A percentile compares a stretch with the other conserved stretches of the same genome.
Conservation (phyloP, 2,329 filamentous ascomycete species). For the Fusarium decemcellulare region DNA sequence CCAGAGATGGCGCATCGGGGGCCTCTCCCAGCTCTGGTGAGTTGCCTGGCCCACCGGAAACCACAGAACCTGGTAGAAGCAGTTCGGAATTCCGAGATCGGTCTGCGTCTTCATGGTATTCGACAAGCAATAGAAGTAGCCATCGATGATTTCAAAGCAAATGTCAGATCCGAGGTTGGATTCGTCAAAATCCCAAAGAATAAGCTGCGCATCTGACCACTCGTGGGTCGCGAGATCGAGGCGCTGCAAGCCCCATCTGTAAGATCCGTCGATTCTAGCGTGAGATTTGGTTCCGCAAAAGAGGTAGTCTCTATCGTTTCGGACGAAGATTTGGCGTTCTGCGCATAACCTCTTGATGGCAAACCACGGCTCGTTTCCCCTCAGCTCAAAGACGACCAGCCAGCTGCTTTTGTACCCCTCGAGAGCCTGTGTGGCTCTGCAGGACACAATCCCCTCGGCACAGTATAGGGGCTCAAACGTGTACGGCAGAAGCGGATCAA, state of each 20-base stretch:
- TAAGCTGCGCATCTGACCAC: conserved; percentile 61
- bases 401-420: conserved; percentile 57
- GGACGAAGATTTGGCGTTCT: conserved; percentile 74
- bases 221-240: conserved; percentile 59
- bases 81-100: conserved; percentile 76
- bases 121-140: conserved; percentile 78
- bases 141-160: conserved; percentile 79
- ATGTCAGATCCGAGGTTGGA: conserved; percentile 76
- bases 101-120: conserved; percentile 74
- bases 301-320: conserved; percentile 73
- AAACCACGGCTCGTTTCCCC: conserved; percentile 61
- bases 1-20: conserved; percentile 66
- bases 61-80: conserved; percentile 77
- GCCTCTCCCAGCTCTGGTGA: conserved; percentile 56
- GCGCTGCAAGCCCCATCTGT: conserved; percentile 74
- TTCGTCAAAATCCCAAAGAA: conserved; percentile 72
- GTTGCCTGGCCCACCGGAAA: conserved; percentile 65
- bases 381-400: conserved; percentile 61
- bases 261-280: conserved; percentile 65
- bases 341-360: conserved; percentile 59
- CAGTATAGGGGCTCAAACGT: conserved; percentile 71
- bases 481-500: conserved; percentile 54
- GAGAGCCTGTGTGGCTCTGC: conserved; percentile 64
- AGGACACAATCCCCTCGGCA: conserved; percentile 69
- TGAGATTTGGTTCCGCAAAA: conserved; percentile 77